phyloP scores from a whole-genome alignment of 148 eudicot species.

The Arbutus unedo region DNA sequence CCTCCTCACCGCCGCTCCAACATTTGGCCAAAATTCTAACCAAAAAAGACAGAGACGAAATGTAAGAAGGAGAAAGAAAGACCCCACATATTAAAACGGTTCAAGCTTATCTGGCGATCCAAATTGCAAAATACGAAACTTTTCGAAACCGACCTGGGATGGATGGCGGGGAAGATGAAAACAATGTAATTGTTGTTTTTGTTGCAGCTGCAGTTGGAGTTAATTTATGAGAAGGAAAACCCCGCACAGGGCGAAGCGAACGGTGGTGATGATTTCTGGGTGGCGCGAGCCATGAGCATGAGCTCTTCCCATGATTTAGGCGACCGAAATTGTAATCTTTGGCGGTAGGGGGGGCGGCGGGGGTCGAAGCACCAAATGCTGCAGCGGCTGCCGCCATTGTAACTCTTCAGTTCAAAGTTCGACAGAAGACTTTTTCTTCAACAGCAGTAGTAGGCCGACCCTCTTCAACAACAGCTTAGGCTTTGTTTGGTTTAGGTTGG shows the following conservation, averaged over 20 bases:
- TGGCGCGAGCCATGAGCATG: no score
- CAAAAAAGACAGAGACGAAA: conserved; percentile 1
- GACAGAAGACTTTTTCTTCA: background rate
- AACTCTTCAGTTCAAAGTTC: background rate
- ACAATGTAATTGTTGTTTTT: background rate
- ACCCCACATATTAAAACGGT: no score
- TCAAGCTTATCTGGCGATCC: no score
- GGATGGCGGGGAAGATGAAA: background rate
- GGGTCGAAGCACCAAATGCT: background rate
- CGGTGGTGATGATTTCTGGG: background rate
- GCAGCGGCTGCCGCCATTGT: conserved; percentile 14
- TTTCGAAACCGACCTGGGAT: background rate
- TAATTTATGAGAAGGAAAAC: background rate
- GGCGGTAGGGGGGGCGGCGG: background rate
- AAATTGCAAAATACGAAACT: background rate
- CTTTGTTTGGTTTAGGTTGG: no score
- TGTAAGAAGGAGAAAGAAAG: background rate
- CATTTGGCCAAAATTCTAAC: conserved; percentile 29
- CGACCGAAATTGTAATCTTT: background rate
- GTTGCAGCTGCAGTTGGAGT: background rate
- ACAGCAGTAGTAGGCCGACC: background rate
- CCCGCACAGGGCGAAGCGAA: background rate
- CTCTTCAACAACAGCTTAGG: no score
- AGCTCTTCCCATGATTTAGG: background rate
- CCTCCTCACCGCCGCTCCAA: conserved; percentile 17